These are phyloP conservation scores for Exobasidium cylindrosporum DNA, from an alignment of 1,284 basidiomycete species.

Conservation along the genomic window DNA sequence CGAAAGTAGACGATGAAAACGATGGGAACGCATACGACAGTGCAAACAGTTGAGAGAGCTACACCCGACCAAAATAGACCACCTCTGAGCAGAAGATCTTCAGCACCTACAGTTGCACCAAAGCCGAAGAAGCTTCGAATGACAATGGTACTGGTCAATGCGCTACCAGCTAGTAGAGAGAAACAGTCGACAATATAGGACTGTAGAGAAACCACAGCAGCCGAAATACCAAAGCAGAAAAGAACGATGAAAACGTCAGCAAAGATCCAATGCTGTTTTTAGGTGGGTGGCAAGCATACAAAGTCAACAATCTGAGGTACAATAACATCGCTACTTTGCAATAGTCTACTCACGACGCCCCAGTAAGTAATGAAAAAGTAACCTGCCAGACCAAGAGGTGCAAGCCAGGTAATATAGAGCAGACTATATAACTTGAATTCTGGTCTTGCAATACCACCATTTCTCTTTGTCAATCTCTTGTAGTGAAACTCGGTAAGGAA, in stretches of 20 bases:
- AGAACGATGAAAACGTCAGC: constrained; percentile 8
- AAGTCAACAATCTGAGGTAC: no score
- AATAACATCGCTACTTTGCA: no score
- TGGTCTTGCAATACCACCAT: constrained; percentile 6
- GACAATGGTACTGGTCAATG: constrained; percentile 7
- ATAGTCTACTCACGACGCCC: neutral
- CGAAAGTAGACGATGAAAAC: constrained; percentile 1
- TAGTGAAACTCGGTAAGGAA: constrained; percentile 1
- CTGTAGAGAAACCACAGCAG: constrained; percentile 5
- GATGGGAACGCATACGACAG: constrained; percentile 1
- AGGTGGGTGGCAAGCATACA: neutral
- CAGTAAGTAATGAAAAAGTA: constrained; percentile 4
- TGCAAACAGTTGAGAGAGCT: neutral
- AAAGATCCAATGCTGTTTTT: constrained; percentile 6
- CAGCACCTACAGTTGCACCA: constrained; percentile 7
- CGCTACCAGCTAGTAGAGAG: constrained; percentile 9
- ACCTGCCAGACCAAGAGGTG: constrained; percentile 3
- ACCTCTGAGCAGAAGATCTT: constrained; percentile 6
- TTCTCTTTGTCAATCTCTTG: neutral
- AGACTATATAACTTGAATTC: constrained; percentile 9
- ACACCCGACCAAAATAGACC: constrained; percentile 3
- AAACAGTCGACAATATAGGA: constrained; percentile 15
- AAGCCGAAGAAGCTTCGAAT: neutral
- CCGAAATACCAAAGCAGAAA: constrained; percentile 6
- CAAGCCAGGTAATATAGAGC: constrained; percentile 1